These are phyloP conservation scores for Salvia miltiorrhiza DNA, from an alignment of 257 asterid species.

Conservation along the genomic window DNA sequence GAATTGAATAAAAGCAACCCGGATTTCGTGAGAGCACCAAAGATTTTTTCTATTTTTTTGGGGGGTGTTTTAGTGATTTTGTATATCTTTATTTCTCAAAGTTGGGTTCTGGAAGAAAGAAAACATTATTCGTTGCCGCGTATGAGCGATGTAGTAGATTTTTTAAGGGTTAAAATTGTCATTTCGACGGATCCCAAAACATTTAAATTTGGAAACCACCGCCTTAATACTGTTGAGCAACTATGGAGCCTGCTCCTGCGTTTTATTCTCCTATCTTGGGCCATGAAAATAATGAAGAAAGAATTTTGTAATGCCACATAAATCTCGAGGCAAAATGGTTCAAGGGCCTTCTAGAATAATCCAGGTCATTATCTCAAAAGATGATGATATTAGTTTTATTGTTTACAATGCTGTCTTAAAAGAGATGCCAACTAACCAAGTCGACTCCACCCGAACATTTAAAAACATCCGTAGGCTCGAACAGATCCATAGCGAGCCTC, in stretches of 20 bases:
- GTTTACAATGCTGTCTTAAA: too few relatives aligned
- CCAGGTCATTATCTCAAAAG: background rate
- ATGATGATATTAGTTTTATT: too few relatives aligned
- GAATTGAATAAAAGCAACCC: background rate
- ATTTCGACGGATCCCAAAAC: background rate
- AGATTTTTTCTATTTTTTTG: too few relatives aligned
- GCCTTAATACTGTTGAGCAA: conserved; percentile 21
- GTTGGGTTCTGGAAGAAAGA: too few relatives aligned
- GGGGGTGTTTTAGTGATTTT: background rate
- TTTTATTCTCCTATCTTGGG: too few relatives aligned
- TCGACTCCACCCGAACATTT: too few relatives aligned
- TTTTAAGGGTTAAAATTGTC: conserved; percentile 18
- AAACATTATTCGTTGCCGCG: background rate
- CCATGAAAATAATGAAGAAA: too few relatives aligned
- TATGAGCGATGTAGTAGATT: background rate
- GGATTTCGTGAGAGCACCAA: background rate
- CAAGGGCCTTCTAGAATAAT: background rate
- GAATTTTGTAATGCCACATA: background rate
- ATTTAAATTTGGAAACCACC: conserved; percentile 28
- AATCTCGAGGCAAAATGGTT: background rate
- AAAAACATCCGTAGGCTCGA: too few relatives aligned
- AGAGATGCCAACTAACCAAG: too few relatives aligned
- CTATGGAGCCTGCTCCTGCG: too few relatives aligned
- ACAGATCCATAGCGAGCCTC: too few relatives aligned
- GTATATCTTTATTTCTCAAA: too few relatives aligned